These are phyloP conservation scores for Acrasis kona DNA, from an alignment of 78 protist species.

Conservation along the genomic window DNA sequence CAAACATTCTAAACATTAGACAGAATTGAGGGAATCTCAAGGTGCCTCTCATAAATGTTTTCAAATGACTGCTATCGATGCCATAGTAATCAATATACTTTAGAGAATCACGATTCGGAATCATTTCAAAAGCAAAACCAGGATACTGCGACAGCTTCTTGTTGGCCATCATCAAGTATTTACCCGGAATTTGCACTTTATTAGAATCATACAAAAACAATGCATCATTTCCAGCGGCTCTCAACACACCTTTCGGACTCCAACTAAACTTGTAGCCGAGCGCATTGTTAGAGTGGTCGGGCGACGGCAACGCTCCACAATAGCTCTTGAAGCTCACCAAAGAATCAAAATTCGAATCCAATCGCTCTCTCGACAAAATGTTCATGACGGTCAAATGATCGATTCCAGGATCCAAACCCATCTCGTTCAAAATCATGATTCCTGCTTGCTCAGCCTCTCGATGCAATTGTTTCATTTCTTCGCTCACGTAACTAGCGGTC, in stretches of 20 bases:
- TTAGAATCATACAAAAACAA: neutral
- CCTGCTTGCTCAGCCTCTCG: neutral
- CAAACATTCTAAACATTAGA: neutral
- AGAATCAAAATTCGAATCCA: slow-evolving; percentile 4
- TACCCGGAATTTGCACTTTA: neutral
- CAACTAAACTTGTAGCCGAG: slow-evolving; percentile 76
- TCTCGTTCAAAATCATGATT: slow-evolving; percentile 11
- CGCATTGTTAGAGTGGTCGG: slow-evolving; percentile 63
- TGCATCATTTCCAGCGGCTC: slow-evolving; percentile 33
- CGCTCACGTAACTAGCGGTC: slow-evolving; percentile 44
- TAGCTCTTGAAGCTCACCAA: slow-evolving; percentile 12
- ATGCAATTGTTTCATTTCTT: slow-evolving; percentile 19
- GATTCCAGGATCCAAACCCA: slow-evolving; percentile 54
- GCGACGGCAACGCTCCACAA: slow-evolving; percentile 80
- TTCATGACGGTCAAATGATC: slow-evolving; percentile 33
- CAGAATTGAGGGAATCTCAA: neutral
- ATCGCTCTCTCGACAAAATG: neutral
- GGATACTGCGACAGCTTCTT: neutral
- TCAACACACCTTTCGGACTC: slow-evolving; percentile 66
- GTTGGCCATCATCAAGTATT: neutral
- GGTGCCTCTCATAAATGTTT: slow-evolving; percentile 10
- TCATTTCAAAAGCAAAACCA: slow-evolving; percentile 4
- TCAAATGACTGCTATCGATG: neutral
- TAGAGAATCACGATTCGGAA: slow-evolving; percentile 24
- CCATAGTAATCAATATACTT: neutral